Conservation (phyloP, 2,329 filamentous ascomycete species). For the Exophiala viscosa region DNA sequence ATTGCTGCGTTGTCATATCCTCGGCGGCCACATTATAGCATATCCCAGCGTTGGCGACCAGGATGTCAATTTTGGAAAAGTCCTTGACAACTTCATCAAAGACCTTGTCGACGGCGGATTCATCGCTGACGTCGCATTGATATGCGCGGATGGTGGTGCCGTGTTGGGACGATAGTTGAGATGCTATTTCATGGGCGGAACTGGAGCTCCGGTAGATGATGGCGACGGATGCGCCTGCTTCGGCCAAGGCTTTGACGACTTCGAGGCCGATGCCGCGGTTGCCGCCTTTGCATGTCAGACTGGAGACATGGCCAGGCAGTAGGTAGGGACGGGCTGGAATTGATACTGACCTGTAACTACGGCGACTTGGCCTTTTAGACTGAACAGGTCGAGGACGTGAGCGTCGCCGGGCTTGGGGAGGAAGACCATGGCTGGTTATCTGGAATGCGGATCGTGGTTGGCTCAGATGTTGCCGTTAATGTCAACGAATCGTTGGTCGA, state of each 20-base stretch:
- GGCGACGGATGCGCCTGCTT: constrained; percentile 39
- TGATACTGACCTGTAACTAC: constrained; percentile 27
- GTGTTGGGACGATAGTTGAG: constrained; percentile 30
- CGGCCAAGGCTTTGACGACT: constrained; percentile 37
- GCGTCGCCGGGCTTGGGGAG: constrained; percentile 4
- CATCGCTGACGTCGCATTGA: constrained; percentile 32
- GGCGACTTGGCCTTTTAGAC: constrained; percentile 32
- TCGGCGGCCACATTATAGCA: constrained; percentile 54
- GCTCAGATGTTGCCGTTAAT: too few relatives aligned
- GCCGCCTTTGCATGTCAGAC: constrained; percentile 27
- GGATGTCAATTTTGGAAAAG: constrained; percentile 43
- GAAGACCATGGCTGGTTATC: background rate
- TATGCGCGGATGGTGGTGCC: constrained; percentile 36
- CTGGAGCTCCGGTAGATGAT: constrained; percentile 34
- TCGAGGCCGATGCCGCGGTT: constrained; percentile 38
- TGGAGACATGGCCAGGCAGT: background rate
- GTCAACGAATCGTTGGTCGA: too few relatives aligned
- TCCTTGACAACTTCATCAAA: constrained; percentile 36
- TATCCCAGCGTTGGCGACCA: constrained; percentile 49
- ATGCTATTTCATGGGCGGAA: constrained; percentile 27
- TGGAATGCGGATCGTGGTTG: too few relatives aligned
- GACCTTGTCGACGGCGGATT: constrained; percentile 23
- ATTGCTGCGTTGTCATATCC: constrained; percentile 52
- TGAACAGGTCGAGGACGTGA: constrained; percentile 30
- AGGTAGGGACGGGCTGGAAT: background rate